phyloP scores from a whole-genome alignment of 169 alveolate species.

The Theileria sp. region DNA sequence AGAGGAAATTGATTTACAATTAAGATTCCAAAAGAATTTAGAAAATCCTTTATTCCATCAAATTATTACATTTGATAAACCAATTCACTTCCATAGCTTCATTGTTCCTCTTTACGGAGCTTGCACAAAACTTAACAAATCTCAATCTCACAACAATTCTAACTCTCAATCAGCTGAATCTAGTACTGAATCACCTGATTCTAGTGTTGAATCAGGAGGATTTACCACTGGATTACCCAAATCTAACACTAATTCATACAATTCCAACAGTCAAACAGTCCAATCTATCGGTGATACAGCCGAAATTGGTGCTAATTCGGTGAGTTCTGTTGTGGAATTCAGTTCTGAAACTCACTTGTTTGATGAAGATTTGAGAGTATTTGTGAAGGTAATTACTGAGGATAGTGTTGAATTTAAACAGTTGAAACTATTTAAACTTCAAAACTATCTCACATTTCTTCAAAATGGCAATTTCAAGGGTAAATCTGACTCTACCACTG shows the following conservation, averaged over 20 bases:
- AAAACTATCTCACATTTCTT: background rate
- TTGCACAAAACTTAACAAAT: too few species aligned
- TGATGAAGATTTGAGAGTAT: constrained; percentile 29
- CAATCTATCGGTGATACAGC: too few species aligned
- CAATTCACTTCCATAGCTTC: constrained; percentile 33
- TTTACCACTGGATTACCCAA: too few species aligned
- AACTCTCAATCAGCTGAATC: too few species aligned
- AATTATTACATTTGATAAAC: constrained; percentile 27
- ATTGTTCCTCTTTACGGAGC: background rate
- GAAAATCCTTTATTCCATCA: constrained; percentile 25
- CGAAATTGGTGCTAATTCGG: too few species aligned
- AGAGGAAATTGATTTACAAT: constrained; percentile 20
- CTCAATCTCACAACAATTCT: background rate
- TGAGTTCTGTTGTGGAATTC: background rate
- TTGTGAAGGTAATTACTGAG: constrained; percentile 33
- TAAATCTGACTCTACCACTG: background rate
- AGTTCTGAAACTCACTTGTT: background rate
- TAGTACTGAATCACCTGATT: too few species aligned
- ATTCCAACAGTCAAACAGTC: too few species aligned
- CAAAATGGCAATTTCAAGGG: background rate
- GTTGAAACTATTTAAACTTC: background rate
- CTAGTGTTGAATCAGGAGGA: too few species aligned
- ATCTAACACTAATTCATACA: too few species aligned
- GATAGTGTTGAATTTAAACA: constrained; percentile 22
- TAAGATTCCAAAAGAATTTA: constrained; percentile 15